Conservation (phyloP, 129 eudicot genomes). For the Scalesia atractyloides region DNA sequence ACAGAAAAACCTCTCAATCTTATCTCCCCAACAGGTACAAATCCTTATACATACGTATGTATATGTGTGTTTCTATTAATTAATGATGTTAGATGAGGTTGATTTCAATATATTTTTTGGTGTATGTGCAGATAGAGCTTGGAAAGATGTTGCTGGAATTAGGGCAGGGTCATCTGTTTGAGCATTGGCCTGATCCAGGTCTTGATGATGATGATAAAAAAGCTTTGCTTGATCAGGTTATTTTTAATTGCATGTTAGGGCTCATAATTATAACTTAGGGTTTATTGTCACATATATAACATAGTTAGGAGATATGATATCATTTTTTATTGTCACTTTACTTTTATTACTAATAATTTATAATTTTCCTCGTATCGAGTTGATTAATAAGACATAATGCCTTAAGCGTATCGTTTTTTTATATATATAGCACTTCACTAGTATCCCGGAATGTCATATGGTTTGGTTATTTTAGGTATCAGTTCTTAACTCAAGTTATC, state of each 20-base stretch:
- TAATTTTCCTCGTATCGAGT: no score
- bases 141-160: constrained; percentile 70
- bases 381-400: no score
- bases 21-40: constrained; percentile 70
- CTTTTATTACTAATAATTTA: no score
- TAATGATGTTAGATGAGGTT: background rate
- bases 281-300: no score
- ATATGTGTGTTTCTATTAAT: background rate
- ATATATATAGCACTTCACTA: background rate
- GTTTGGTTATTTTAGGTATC: constrained; percentile 48
- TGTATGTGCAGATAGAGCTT: constrained; percentile 53
- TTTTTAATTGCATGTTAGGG: background rate
- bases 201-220: constrained; percentile 70
- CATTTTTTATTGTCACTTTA: no score
- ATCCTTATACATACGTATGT: background rate
- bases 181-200: constrained; percentile 87
- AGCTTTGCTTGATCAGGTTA: constrained; percentile 76
- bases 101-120: constrained; percentile 4
- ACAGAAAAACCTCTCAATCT: constrained; percentile 57
- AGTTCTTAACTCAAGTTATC: constrained; percentile 84
- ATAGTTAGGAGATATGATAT: no score
- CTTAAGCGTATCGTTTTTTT: no score
- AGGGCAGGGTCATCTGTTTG: constrained; percentile 80
- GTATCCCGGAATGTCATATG: constrained; percentile 20
- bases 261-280: background rate